Evolutionary conservation across 163 green algal genomes (phyloP).

Genomic region (Chloroidium sp.): DNA sequence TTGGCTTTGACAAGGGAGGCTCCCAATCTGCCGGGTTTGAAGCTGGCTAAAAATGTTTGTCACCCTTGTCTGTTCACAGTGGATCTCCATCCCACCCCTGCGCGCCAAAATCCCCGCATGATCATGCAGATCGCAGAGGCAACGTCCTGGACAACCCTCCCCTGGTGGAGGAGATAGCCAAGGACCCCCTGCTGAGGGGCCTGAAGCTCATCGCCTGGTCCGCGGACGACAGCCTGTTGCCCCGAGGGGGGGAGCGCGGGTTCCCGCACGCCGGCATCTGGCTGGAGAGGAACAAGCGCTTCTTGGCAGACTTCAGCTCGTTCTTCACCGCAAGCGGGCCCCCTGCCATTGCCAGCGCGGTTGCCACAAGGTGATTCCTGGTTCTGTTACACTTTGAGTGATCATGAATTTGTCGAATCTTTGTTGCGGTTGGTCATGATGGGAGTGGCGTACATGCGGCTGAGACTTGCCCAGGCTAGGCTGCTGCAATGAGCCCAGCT

Average conservation of each 20-base stretch:
- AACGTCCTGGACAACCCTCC: conserved; percentile 63
- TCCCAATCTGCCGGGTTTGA: too few relatives aligned
- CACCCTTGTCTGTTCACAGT: too few relatives aligned
- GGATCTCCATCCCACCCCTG: background rate
- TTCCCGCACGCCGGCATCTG: conserved; percentile 77
- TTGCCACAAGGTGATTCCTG: conserved; percentile 22
- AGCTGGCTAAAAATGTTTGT: too few relatives aligned
- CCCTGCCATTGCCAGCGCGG: conserved; percentile 8
- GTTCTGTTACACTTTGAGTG: background rate
- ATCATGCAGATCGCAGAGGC: conserved; percentile 45
- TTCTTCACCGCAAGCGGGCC: conserved; percentile 18
- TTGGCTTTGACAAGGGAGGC: too few relatives aligned
- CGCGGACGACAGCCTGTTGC: conserved; percentile 52
- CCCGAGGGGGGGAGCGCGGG: conserved; percentile 52
- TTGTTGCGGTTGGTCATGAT: too few relatives aligned
- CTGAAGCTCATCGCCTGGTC: conserved; percentile 61
- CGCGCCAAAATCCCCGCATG: background rate
- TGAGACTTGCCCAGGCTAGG: too few relatives aligned
- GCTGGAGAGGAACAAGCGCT: conserved; percentile 51
- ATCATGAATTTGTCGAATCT: too few relatives aligned
- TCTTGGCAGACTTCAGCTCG: conserved; percentile 24
- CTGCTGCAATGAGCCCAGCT: too few relatives aligned
- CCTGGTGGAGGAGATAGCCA: conserved; percentile 58
- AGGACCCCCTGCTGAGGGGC: conserved; percentile 43
- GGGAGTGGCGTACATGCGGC: too few relatives aligned